Evolutionary conservation across 1,139 yeast genomes (phyloP).

Genomic region (Hansenula lynferdii): DNA sequence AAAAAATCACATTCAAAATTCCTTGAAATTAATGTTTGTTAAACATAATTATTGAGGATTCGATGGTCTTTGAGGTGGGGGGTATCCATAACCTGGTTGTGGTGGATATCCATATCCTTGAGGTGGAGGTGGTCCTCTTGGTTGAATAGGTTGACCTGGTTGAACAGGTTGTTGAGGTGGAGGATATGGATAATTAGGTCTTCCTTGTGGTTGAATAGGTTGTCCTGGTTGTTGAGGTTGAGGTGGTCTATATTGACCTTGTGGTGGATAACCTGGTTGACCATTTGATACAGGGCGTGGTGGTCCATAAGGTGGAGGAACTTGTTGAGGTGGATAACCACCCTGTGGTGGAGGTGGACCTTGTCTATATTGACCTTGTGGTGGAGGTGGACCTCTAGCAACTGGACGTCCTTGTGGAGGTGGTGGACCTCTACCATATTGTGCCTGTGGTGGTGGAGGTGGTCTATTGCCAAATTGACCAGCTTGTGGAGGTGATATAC

Average conservation of each 20-base stretch:
- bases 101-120: too few species aligned
- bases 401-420: constrained; percentile 2
- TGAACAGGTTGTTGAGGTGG: neutral
- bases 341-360: constrained; percentile 1
- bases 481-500: neutral
- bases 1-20: too few species aligned
- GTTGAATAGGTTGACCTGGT: neutral
- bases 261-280: constrained; percentile 1
- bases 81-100: too few species aligned
- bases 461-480: neutral
- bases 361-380: constrained; percentile 1
- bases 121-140: neutral
- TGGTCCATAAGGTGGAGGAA: neutral
- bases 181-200: too few species aligned
- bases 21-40: too few species aligned
- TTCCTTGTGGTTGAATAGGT: neutral
- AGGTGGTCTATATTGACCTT: neutral
- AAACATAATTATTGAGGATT: too few species aligned
- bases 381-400: neutral
- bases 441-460: neutral
- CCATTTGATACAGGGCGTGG: constrained; percentile 1
- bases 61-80: too few species aligned
- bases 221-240: neutral
- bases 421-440: neutral
- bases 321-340: neutral